phyloP scores from a whole-genome alignment of 768 basidiomycete species.

The Boletus eberwhitei region DNA sequence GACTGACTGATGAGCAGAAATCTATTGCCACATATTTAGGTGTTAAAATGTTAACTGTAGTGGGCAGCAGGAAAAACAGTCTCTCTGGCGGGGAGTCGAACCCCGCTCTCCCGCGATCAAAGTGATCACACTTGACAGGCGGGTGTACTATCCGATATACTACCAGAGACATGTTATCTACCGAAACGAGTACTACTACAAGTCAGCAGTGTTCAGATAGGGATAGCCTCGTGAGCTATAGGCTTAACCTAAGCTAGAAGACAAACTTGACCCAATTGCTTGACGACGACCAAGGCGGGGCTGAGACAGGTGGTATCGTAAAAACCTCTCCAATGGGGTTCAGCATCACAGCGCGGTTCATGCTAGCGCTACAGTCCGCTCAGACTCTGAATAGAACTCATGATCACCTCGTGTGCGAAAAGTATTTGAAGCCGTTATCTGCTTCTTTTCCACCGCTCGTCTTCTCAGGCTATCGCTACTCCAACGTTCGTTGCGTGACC shows the following conservation, averaged over 20 bases:
- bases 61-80: conserved; percentile 10
- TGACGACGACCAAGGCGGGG: no score
- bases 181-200: no score
- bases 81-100: conserved; percentile 49
- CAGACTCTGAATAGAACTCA: neutral
- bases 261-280: no score
- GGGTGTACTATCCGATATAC: conserved; percentile 52
- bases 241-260: no score
- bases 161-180: conserved; percentile 35
- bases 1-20: no score
- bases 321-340: no score
- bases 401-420: neutral
- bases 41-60: no score
- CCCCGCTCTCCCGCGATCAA: conserved; percentile 39
- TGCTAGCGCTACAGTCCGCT: neutral
- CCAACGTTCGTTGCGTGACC: neutral
- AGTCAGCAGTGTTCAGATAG: no score
- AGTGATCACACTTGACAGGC: conserved; percentile 33
- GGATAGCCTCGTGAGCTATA: no score
- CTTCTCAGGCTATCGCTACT: neutral
- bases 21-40: no score
- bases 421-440: neutral
- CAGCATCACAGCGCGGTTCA: no score
- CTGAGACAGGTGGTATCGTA: neutral
- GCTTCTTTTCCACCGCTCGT: neutral